Conservation (phyloP, 306 rosid species). For the Lathyrus sativus region DNA sequence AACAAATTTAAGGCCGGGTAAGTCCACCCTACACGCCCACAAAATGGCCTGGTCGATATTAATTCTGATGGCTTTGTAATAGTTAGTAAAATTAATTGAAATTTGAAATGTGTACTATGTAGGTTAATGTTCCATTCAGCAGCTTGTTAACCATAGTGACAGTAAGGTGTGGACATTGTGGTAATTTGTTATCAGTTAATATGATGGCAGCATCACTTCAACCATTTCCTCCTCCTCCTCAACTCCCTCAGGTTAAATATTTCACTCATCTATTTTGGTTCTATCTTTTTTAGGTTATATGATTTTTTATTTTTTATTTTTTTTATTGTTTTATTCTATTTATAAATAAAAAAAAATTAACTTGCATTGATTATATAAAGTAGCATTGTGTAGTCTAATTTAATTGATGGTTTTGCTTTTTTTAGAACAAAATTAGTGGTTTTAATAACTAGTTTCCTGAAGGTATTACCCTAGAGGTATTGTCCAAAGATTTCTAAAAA, state of each 20-base stretch:
- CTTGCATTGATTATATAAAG: not conserved
- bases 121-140: constrained; percentile 96
- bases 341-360: no score
- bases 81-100: not conserved
- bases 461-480: not conserved
- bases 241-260: constrained; percentile 50
- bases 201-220: constrained; percentile 65
- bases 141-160: constrained; percentile 68
- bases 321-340: not conserved
- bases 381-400: no score
- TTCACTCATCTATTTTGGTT: not conserved
- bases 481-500: not conserved
- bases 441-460: not conserved
- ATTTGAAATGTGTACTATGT: constrained; percentile 31
- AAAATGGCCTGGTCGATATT: no score
- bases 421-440: no score
- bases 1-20: no score
- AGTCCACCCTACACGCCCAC: no score
- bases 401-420: not conserved
- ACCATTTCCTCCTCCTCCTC: constrained; percentile 50
- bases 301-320: not conserved
- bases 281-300: constrained; percentile 15
- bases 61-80: not conserved
- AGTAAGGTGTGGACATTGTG: constrained; percentile 96
- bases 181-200: constrained; percentile 84